Conservation (phyloP, 2,329 filamentous ascomycete species). For the Fusarium tricinctum region DNA sequence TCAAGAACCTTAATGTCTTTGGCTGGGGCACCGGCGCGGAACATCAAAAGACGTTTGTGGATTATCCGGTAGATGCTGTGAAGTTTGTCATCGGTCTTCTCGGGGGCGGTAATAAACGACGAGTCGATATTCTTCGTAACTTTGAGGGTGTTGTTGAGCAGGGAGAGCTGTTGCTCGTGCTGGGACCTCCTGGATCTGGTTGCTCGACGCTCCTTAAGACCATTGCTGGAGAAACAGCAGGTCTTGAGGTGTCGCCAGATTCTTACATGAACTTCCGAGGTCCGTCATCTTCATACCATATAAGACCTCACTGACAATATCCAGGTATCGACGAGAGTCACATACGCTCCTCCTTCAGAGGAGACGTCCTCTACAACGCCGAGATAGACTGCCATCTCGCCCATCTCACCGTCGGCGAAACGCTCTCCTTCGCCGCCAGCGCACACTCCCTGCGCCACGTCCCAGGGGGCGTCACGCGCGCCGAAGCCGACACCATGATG, state of each 20-base stretch:
- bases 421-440: slow-evolving; percentile 73
- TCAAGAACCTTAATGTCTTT: slow-evolving; percentile 47
- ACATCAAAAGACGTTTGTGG: slow-evolving; percentile 46
- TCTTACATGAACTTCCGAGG: slow-evolving; percentile 67
- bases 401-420: slow-evolving; percentile 75
- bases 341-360: slow-evolving; percentile 62
- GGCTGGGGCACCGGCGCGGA: slow-evolving; percentile 46
- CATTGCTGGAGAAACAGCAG: slow-evolving; percentile 66
- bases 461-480: slow-evolving; percentile 31
- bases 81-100: slow-evolving; percentile 17
- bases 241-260: slow-evolving; percentile 41
- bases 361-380: slow-evolving; percentile 74
- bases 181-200: slow-evolving; percentile 68
- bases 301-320: neutral
- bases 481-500: slow-evolving; percentile 44
- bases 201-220: slow-evolving; percentile 72
- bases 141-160: slow-evolving; percentile 52
- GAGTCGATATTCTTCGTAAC: slow-evolving; percentile 47
- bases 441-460: slow-evolving; percentile 73
- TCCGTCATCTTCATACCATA: neutral
- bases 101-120: slow-evolving; percentile 7
- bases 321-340: slow-evolving; percentile 50
- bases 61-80: slow-evolving; percentile 42
- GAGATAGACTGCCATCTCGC: slow-evolving; percentile 76
- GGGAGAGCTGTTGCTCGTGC: slow-evolving; percentile 50